phyloP scores from a whole-genome alignment of 2,329 filamentous ascomycete species.

The Alternaria arbusti region DNA sequence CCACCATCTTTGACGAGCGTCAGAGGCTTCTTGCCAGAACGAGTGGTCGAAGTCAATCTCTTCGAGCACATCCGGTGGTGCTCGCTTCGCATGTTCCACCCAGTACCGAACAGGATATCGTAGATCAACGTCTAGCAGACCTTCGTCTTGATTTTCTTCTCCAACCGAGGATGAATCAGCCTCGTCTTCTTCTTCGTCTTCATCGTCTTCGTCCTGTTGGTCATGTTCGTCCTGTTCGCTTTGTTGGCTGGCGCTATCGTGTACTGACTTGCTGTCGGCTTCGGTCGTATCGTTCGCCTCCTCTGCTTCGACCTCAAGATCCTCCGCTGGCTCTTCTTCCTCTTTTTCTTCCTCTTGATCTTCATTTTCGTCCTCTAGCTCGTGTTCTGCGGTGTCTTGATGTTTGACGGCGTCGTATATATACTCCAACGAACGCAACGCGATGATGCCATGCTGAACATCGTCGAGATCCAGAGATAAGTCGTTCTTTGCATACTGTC shows the following conservation, averaged over 20 bases:
- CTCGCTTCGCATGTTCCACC: conserved; percentile 30
- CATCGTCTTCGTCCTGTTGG: not conserved
- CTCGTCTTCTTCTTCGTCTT: not conserved
- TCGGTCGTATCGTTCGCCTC: not conserved
- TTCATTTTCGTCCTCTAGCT: not conserved
- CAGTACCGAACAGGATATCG: conserved; percentile 31
- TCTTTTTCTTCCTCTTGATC: not conserved
- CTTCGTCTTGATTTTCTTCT: conserved; percentile 6
- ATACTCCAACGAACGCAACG: conserved; percentile 28
- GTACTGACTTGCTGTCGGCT: not conserved
- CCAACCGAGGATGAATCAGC: not conserved
- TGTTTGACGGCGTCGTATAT: conserved; percentile 16
- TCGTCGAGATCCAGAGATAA: conserved; percentile 22
- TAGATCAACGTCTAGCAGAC: conserved; percentile 9
- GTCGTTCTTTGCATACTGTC: conserved; percentile 25
- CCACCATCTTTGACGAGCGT: conserved; percentile 27
- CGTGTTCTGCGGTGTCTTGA: not conserved
- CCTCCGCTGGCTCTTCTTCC: not conserved
- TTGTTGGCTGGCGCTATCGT: not conserved
- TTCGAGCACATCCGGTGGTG: conserved; percentile 26
- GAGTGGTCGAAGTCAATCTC: conserved; percentile 22
- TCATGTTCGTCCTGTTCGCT: not conserved
- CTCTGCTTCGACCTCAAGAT: not conserved
- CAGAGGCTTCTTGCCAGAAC: conserved; percentile 25
- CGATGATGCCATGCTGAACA: conserved; percentile 34